Conservation (phyloP, 768 basidiomycete species). For the Gyrodon lividus region DNA sequence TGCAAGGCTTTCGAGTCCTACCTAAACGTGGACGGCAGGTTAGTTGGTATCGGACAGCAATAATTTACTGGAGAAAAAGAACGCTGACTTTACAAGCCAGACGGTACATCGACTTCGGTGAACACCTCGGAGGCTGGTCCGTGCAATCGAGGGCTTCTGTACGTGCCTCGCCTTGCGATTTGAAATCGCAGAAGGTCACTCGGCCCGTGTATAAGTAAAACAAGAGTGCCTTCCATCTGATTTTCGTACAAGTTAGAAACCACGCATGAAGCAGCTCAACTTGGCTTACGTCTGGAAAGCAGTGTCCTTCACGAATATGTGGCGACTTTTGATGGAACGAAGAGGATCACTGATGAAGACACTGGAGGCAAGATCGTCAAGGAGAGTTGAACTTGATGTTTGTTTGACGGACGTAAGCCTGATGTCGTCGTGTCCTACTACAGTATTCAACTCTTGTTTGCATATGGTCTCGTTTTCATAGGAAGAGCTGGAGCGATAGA, state of each 20-base stretch:
- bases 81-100: constrained; percentile 32
- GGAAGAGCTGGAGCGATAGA: too few relatives aligned
- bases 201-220: constrained; percentile 36
- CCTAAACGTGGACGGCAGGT: constrained; percentile 5
- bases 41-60: neutral
- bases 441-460: too few relatives aligned
- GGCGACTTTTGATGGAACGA: neutral
- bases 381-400: neutral
- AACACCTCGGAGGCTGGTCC: constrained; percentile 17
- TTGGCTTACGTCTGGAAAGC: constrained; percentile 7
- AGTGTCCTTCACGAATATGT: constrained; percentile 8
- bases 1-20: constrained; percentile 18
- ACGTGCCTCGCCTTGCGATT: constrained; percentile 2
- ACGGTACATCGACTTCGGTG: constrained; percentile 40
- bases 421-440: too few relatives aligned
- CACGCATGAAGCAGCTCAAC: neutral
- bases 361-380: neutral
- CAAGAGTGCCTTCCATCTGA: constrained; percentile 34
- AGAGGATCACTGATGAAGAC: neutral
- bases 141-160: neutral
- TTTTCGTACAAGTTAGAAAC: neutral
- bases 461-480: too few relatives aligned
- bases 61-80: neutral
- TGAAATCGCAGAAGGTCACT: constrained; percentile 29
- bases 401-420: too few relatives aligned